phyloP scores from a whole-genome alignment of 2,329 filamentous ascomycete species.

The Fusarium albidum region DNA sequence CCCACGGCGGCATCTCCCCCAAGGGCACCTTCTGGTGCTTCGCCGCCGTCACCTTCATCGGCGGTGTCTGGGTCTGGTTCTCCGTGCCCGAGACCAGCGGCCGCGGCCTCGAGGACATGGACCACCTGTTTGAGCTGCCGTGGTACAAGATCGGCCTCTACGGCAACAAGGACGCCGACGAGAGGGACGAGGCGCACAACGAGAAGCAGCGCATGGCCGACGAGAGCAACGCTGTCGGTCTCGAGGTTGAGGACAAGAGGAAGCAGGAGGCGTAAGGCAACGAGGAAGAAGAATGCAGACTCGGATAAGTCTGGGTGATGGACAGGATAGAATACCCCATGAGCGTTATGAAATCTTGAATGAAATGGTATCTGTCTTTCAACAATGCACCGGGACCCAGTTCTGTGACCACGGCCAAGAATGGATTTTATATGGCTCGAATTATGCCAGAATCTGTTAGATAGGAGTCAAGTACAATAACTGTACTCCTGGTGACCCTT shows the following conservation, averaged over 20 bases:
- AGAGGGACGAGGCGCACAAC: constrained; percentile 51
- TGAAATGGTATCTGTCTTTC: no score
- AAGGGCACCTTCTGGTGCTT: constrained; percentile 84
- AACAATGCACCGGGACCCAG: no score
- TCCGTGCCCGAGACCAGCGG: constrained; percentile 78
- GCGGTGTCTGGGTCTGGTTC: constrained; percentile 75
- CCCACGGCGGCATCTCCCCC: constrained; percentile 58
- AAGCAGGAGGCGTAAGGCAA: constrained; percentile 28
- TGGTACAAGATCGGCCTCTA: constrained; percentile 77
- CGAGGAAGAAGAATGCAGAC: no score
- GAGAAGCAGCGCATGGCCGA: constrained; percentile 54
- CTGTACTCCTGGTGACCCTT: no score
- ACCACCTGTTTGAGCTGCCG: constrained; percentile 73
- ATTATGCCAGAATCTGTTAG: no score
- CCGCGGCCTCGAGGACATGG: constrained; percentile 73
- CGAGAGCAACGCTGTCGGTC: constrained; percentile 40
- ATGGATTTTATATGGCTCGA: no score
- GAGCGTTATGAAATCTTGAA: no score
- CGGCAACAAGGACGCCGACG: constrained; percentile 61
- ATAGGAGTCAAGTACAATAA: no score
- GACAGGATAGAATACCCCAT: no score
- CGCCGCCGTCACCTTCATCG: constrained; percentile 70
- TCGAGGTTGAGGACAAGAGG: constrained; percentile 49
- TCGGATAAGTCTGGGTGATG: no score
- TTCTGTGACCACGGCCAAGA: no score